A percentile compares a stretch with the other conserved stretches of the same genome.
Evolutionary conservation across 192 early-diverging fungal species (phyloP).

Genomic region (Phycomyces nitens): DNA sequence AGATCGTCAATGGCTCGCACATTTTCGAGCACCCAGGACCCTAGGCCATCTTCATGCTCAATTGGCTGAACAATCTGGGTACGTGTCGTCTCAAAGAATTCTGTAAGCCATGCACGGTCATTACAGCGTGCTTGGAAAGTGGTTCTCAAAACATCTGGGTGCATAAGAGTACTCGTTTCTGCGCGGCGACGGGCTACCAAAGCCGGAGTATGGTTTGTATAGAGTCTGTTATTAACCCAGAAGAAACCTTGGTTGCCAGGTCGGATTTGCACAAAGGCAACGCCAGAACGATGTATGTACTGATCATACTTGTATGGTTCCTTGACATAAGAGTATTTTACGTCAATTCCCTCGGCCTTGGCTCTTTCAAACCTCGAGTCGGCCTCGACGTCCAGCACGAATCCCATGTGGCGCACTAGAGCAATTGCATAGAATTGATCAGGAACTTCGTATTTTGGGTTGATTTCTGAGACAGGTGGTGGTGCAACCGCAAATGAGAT

Average conservation of each 20-base stretch:
- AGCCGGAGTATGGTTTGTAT: constrained; percentile 53
- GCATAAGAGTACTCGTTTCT: constrained; percentile 28
- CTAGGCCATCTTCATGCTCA: constrained; percentile 6
- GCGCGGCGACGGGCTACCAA: constrained; percentile 36
- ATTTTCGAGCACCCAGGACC: constrained; percentile 32
- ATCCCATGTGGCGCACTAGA: constrained; percentile 74
- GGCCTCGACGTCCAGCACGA: constrained; percentile 92
- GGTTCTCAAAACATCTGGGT: constrained; percentile 56
- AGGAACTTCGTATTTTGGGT: constrained; percentile 42
- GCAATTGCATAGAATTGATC: constrained; percentile 74
- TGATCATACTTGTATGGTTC: constrained; percentile 78
- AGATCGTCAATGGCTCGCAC: constrained; percentile 12
- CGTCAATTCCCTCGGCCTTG: constrained; percentile 38
- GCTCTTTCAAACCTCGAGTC: constrained; percentile 65
- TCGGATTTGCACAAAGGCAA: constrained; percentile 89
- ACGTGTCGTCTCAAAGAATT: constrained; percentile 58
- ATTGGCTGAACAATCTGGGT: constrained; percentile 14
- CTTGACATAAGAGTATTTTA: constrained; percentile 58
- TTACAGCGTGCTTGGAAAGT: constrained; percentile 62
- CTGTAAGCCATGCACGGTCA: constrained; percentile 50
- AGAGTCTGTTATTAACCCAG: constrained; percentile 87
- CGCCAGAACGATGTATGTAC: constrained; percentile 85
- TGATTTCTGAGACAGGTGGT: constrained; percentile 49
- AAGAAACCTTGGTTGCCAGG: constrained; percentile 66
- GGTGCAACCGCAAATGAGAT: constrained; percentile 60